Percentiles rank a stretch among this genome's conserved stretches.
Evolutionary conservation across 2,329 filamentous ascomycete genomes (phyloP).

Genomic region (Arthrinium phaeospermum): DNA sequence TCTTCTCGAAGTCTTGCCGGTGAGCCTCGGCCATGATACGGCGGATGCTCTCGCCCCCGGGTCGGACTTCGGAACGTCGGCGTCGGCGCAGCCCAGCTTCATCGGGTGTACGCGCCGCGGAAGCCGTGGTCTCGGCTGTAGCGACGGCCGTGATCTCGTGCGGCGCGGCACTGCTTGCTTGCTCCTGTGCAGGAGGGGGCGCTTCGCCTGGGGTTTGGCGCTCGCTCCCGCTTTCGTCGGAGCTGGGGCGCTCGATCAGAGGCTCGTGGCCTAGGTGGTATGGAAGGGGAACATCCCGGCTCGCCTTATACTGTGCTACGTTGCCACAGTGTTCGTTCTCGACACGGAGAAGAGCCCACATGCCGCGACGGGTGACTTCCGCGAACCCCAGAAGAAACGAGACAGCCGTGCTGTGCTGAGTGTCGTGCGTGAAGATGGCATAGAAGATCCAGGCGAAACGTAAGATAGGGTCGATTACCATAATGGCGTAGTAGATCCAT

Average conservation of each 20-base stretch:
- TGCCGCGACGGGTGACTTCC: slow-evolving; percentile 82
- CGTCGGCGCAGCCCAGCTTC: slow-evolving; percentile 31
- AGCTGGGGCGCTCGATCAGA: slow-evolving; percentile 49
- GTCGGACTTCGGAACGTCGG: slow-evolving; percentile 28
- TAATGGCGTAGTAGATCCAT: slow-evolving; percentile 87
- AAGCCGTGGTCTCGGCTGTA: slow-evolving; percentile 1
- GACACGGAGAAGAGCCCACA: slow-evolving; percentile 93
- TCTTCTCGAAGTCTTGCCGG: slow-evolving; percentile 90
- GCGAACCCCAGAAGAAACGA: slow-evolving; percentile 80
- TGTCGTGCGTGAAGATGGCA: slow-evolving; percentile 77
- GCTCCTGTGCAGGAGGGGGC: background rate
- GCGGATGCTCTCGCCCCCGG: slow-evolving; percentile 48
- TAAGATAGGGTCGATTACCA: slow-evolving; percentile 81
- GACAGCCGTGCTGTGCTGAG: slow-evolving; percentile 82
- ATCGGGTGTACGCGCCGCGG: slow-evolving; percentile 28
- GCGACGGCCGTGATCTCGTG: background rate
- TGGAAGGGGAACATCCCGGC: slow-evolving; percentile 83
- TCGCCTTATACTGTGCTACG: slow-evolving; percentile 87
- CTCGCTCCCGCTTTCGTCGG: slow-evolving; percentile 34
- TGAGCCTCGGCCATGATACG: slow-evolving; percentile 84
- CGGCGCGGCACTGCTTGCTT: slow-evolving; percentile 22
- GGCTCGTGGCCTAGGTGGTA: slow-evolving; percentile 64
- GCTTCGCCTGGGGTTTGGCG: background rate
- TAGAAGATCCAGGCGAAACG: slow-evolving; percentile 97
- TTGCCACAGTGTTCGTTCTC: slow-evolving; percentile 98